phyloP scores from a whole-genome alignment of 225 moss, liverwort and hornwort species.

The Marchantia polymorpha region DNA sequence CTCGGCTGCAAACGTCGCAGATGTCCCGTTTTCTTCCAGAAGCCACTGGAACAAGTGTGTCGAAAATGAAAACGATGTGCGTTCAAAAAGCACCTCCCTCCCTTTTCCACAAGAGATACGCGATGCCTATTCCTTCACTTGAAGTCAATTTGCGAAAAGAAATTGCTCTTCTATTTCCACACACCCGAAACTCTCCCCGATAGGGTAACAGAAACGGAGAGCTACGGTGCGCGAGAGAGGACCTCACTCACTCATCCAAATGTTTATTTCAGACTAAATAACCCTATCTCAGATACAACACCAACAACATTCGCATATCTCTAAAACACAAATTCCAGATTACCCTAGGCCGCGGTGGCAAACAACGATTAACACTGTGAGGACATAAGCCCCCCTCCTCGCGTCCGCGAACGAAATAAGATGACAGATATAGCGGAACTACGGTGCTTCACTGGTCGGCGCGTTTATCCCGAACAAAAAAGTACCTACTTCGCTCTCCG shows the following conservation, averaged over 20 bases:
- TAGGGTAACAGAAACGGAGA: slow-evolving; percentile 11
- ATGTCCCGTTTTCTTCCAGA: background rate
- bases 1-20: slow-evolving; percentile 13
- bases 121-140: slow-evolving; percentile 1
- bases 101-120: background rate
- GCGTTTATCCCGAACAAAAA: slow-evolving; percentile 1
- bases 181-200: slow-evolving; percentile 8
- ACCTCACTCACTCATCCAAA: slow-evolving; percentile 1
- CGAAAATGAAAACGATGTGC: slow-evolving; percentile 5
- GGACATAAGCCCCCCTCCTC: background rate
- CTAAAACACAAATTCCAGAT: slow-evolving; percentile 5
- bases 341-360: slow-evolving; percentile 3
- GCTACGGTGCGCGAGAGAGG: background rate
- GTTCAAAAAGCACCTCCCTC: background rate
- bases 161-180: slow-evolving; percentile 13
- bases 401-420: slow-evolving; percentile 1
- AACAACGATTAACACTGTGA: slow-evolving; percentile 7
- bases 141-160: slow-evolving; percentile 12
- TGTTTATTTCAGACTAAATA: slow-evolving; percentile 1
- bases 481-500: background rate
- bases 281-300: background rate
- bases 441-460: background rate
- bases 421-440: slow-evolving; percentile 7
- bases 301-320: slow-evolving; percentile 1
- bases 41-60: background rate